Evolutionary conservation across 2,329 filamentous ascomycete species (phyloP).

Genomic region (Macrophomina tecta): DNA sequence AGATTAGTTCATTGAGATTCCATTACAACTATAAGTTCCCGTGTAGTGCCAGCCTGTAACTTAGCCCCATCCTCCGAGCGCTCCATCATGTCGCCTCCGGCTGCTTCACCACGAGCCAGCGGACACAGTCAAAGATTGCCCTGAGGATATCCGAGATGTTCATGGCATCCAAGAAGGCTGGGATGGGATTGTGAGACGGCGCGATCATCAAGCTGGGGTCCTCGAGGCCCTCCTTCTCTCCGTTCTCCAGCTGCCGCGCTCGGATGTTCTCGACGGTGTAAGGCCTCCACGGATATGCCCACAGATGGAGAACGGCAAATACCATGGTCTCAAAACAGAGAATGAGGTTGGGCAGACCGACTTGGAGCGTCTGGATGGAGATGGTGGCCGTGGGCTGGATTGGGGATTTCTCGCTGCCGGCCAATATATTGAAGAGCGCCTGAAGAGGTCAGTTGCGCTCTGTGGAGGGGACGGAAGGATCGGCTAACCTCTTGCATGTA

Average conservation of each 20-base stretch:
- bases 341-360: background rate
- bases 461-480: background rate
- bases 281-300: slow-evolving; percentile 1
- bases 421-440: background rate
- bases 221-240: background rate
- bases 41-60: no score
- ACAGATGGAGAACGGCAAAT: background rate
- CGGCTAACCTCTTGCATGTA: background rate
- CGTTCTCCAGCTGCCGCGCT: background rate
- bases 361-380: background rate
- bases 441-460: background rate
- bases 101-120: background rate
- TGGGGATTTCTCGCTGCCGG: background rate
- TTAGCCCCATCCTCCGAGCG: no score
- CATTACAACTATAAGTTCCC: no score
- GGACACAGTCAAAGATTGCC: background rate
- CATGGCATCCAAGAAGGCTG: background rate
- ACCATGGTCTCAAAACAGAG: slow-evolving; percentile 1
- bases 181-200: background rate
- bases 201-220: background rate
- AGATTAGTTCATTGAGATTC: no score
- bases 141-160: background rate
- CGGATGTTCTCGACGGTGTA: background rate
- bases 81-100: background rate
- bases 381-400: background rate